A percentile compares a stretch with the other conserved stretches of the same genome.
Conservation (phyloP, 1,284 basidiomycete species). For the Cerioporus squamosus region DNA sequence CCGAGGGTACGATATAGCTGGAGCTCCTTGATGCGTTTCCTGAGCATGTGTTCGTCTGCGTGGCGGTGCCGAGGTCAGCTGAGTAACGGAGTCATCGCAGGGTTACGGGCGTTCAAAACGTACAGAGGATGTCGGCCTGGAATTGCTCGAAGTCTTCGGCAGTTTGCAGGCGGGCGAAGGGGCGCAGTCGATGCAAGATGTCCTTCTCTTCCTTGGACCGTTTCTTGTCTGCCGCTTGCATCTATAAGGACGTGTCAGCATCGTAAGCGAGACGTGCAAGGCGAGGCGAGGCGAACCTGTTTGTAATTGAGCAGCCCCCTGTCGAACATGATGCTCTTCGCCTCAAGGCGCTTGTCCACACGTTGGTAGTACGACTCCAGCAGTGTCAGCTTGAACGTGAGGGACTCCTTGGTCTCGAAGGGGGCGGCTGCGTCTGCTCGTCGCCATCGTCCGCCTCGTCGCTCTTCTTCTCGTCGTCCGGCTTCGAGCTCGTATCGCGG, state of each 20-base stretch:
- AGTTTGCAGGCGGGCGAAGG: conserved; percentile 92
- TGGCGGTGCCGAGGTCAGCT: not conserved
- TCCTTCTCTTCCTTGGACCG: conserved; percentile 92
- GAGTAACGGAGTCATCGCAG: not conserved
- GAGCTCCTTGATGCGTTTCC: conserved; percentile 86
- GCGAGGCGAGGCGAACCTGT: conserved; percentile 63
- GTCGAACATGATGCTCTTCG: conserved; percentile 93
- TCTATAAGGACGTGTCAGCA: conserved; percentile 50
- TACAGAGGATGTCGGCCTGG: conserved; percentile 88
- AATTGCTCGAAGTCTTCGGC: conserved; percentile 92
- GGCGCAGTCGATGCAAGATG: conserved; percentile 86
- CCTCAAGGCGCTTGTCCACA: conserved; percentile 86
- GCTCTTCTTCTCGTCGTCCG: conserved; percentile 47
- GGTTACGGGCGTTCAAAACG: conserved; percentile 33
- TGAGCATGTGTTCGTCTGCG: conserved; percentile 82
- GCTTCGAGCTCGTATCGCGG: conserved; percentile 30
- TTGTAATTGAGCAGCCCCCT: conserved; percentile 93
- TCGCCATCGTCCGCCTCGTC: conserved; percentile 50
- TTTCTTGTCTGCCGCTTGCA: conserved; percentile 91
- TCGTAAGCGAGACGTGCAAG: not conserved
- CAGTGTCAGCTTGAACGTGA: conserved; percentile 90
- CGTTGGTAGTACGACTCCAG: conserved; percentile 94
- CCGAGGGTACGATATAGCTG: conserved; percentile 89
- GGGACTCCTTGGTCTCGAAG: conserved; percentile 85
- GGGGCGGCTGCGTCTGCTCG: conserved; percentile 74